phyloP scores from a whole-genome alignment of 495 filamentous ascomycete species.

The Annulohypoxylon bovei region DNA sequence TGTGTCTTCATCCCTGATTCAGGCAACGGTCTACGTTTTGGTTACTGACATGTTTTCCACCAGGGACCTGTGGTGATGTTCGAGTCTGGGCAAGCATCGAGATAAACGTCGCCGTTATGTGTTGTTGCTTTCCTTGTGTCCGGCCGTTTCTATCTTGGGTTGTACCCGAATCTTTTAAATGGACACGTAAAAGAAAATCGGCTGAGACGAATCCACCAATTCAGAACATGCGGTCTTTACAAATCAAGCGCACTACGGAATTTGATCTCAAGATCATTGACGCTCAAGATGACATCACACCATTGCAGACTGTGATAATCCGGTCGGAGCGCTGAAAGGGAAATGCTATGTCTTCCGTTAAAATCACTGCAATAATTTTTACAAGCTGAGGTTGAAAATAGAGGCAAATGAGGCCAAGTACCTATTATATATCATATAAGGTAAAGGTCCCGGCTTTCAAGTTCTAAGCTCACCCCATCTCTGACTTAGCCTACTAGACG shows the following conservation, averaged over 20 bases:
- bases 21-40: not conserved
- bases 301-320: not conserved
- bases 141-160: not conserved
- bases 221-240: too few species aligned
- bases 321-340: not conserved
- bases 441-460: too few species aligned
- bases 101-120: not conserved
- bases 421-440: too few species aligned
- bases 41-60: not conserved
- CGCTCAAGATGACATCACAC: not conserved
- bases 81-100: not conserved
- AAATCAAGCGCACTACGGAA: not conserved
- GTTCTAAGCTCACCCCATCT: too few species aligned
- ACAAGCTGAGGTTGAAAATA: too few species aligned
- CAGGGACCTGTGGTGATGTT: not conserved
- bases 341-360: too few species aligned
- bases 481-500: too few species aligned
- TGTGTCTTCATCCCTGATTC: not conserved
- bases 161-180: not conserved
- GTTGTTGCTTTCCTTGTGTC: not conserved
- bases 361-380: too few species aligned
- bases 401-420: too few species aligned
- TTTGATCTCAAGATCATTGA: not conserved
- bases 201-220: not conserved
- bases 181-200: not conserved